Evolutionary conservation across 176 grass and related monocot species (phyloP), one percentile per base, ranked within the genome.

Genomic region (Triticum turgidum): DNA sequence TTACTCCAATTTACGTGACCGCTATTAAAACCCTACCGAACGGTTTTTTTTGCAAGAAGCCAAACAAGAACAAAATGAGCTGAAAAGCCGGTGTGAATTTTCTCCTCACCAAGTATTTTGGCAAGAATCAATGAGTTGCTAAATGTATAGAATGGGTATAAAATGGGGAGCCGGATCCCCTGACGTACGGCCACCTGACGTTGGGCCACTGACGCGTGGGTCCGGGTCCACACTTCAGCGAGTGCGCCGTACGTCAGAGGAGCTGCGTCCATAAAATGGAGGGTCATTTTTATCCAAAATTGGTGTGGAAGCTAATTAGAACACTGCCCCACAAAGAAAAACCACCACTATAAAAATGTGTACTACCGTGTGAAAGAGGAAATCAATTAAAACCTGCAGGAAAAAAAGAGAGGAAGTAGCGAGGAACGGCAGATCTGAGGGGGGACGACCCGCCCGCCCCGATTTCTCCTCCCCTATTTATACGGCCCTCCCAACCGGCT

Each of bases 401-500:
- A 74, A 47, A 71, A 75, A 47, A 33, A 49, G 5, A 45, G 11
- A 45, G 72, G 72, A 75, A 75, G 72, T 25, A 71, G 68, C 34
- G 34, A 70, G 67, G 67, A 70, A 70, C 8, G 34, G 69, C 69
- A 51, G 72, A 75, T 75, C 72, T 75, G 70, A 73, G 69, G 45
- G 45, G 12, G 45, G 44, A 45, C 45, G 35, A 38, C 67, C 38
- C 21, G 41, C 45, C 45, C 41, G 71, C 71, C 39, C 71, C 41
- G 71, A 74, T 74, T 74, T 74, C 71, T 74, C 41, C 41, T 74
- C 71, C 42, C 42, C 72, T 75, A 51, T 75, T 75, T 75, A 75
- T 75, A 75, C 24, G 42, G 72, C 72, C 72, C 72, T 75, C 72
- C 13, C 72, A 42, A 51, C 72, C 72, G 42, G 72, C 72, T 51